Evolutionary conservation across 495 filamentous ascomycete species (phyloP).

Genomic region (Xylaria venustula): DNA sequence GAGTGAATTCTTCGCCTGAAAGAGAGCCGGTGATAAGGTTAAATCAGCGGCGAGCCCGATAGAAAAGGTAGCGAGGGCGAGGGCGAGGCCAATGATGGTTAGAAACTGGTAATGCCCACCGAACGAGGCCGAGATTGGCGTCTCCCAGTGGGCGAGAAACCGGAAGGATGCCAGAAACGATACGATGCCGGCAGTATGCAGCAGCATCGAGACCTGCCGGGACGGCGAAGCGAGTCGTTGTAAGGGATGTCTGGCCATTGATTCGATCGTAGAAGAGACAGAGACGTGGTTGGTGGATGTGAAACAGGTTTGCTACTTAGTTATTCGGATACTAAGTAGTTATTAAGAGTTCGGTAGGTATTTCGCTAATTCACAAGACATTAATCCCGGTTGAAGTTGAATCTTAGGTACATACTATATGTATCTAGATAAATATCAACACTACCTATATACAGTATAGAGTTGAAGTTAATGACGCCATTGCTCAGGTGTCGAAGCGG

Average conservation of each 20-base stretch:
- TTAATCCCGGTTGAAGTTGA: too few species aligned
- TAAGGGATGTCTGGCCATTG: conserved; percentile 58
- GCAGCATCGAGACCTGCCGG: conserved; percentile 61
- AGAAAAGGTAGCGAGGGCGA: conserved; percentile 68
- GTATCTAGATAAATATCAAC: too few species aligned
- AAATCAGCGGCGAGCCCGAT: conserved; percentile 75
- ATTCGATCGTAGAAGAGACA: neutral
- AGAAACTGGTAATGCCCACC: conserved; percentile 85
- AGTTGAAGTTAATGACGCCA: conserved; percentile 13
- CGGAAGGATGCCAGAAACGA: conserved; percentile 70
- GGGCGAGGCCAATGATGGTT: conserved; percentile 74
- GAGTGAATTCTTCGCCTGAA: conserved; percentile 71
- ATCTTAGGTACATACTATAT: too few species aligned
- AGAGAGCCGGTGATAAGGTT: conserved; percentile 61
- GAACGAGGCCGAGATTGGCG: conserved; percentile 62
- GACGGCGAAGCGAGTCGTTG: conserved; percentile 72
- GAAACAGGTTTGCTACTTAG: too few species aligned
- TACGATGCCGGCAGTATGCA: conserved; percentile 68
- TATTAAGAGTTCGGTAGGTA: too few species aligned
- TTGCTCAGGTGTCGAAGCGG: neutral
- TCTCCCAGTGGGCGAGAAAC: conserved; percentile 45
- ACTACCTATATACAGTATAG: too few species aligned
- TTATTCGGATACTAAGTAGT: too few species aligned
- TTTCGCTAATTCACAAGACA: neutral
- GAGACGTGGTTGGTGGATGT: too few species aligned